Evolutionary conservation across 2,329 filamentous ascomycete genomes (phyloP), one percentile per base, ranked within the genome.

Genomic region (Talaromyces sp.): DNA sequence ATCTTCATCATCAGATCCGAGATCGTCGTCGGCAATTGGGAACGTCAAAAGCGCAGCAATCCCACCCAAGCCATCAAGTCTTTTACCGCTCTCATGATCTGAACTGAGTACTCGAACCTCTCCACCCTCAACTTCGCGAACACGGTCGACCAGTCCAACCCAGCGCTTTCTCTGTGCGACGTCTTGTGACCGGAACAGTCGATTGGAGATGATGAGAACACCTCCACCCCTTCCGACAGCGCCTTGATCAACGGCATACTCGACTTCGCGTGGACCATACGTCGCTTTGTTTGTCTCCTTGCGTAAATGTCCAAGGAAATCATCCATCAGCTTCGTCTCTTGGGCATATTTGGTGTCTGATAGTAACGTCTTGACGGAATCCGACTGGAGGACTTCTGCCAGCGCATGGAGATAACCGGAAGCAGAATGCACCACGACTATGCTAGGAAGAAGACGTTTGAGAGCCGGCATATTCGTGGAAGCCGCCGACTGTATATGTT

Each of bases 11-110:
- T 80, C 79, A 9, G 78, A 86, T 2, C 88, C 86, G 35, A 92
- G 88, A 64, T 96, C 90, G 51, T 95, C 79, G 65, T 95, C 92
- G 19, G 85, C 78, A 41, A 97, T 82, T 0, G 94, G 92, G 72
- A 92, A 99, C 12, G 93, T 97, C 64, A 97, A 78, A 29, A 97
- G 88, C 1, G 92, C 92, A 17, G 93, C 94, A 63, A 99, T 88
- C 19, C 92, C 90, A 1, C 94, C 92, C 62, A 97, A 74, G 12
- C 87, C 89, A 65, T 92, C 90, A 14, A 99, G 76, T 62, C 92
- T 81, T 77, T 89, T 88, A 0, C 94, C 94, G 72, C 92, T 97
- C 78, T 97, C 93, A 74, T 97, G 93, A 69, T 95, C 89, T 68
- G 90, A 92, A 74, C 93, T 97, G 29, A 97, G 77, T n/a, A 97